A percentile compares a stretch with the other conserved stretches of the same genome.
Evolutionary conservation across 2,329 filamentous ascomycete genomes (phyloP).

Genomic region (Scedosporium boydii): DNA sequence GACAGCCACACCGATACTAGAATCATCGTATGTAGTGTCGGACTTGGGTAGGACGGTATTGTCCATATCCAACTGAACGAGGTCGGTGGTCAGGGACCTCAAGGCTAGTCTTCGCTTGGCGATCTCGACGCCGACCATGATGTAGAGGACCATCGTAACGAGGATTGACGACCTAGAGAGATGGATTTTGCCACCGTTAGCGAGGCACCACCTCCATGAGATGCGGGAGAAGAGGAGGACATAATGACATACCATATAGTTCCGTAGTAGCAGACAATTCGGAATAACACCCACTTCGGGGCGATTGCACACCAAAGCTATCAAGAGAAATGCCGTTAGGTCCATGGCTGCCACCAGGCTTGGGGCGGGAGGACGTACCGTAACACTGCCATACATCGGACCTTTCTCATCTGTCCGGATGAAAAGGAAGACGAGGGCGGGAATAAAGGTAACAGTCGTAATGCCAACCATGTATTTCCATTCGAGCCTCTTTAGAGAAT

Average conservation of each 20-base stretch:
- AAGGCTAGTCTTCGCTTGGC: neutral
- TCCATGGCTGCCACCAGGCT: neutral
- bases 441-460: neutral
- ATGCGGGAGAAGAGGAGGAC: neutral
- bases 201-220: neutral
- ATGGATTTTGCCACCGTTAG: neutral
- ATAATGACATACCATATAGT: neutral
- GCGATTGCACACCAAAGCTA: slow-evolving; percentile 3
- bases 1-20: neutral
- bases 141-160: neutral
- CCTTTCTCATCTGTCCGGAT: slow-evolving; percentile 1
- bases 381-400: slow-evolving; percentile 2
- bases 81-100: neutral
- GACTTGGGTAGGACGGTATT: neutral
- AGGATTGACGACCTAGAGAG: neutral
- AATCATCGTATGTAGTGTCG: neutral
- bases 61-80: neutral
- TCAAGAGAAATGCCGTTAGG: neutral
- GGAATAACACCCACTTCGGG: slow-evolving; percentile 1
- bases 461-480: slow-evolving; percentile 3
- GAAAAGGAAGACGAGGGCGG: slow-evolving; percentile 1
- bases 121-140: neutral
- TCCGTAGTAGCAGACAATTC: neutral
- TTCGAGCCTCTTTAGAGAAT: neutral
- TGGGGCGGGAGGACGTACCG: neutral